Conservation (phyloP, 2,329 filamentous ascomycete species). For the Aspergillus aculeatinus region DNA sequence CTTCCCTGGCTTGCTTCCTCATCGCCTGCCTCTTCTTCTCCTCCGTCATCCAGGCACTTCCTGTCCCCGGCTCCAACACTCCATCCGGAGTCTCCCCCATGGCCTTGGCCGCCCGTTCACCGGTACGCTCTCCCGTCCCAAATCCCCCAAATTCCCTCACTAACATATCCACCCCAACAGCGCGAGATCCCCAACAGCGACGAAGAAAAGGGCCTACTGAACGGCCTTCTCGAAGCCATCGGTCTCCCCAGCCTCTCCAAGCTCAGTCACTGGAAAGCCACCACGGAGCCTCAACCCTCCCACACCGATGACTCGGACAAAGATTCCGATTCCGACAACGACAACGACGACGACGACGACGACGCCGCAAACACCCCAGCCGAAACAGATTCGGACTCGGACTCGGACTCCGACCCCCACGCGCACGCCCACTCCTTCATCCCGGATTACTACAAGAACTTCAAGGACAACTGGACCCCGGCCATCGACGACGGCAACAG, state of each 20-base stretch:
- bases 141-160: background rate
- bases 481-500: conserved; percentile 9
- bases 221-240: conserved; percentile 17
- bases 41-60: conserved; percentile 7
- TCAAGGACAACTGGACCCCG: background rate
- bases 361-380: too few species aligned
- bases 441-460: too few species aligned
- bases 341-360: background rate
- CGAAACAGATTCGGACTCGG: background rate
- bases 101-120: conserved; percentile 2
- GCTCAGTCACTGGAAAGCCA: conserved; percentile 9
- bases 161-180: conserved; percentile 11
- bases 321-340: background rate
- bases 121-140: conserved; percentile 7
- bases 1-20: conserved; percentile 8
- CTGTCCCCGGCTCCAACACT: background rate
- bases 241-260: conserved; percentile 15
- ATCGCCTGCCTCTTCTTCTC: conserved; percentile 8
- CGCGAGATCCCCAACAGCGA: conserved; percentile 24
- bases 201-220: conserved; percentile 13
- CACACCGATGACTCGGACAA: too few species aligned
- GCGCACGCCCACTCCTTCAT: too few species aligned
- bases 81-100: background rate
- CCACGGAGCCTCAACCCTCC: background rate
- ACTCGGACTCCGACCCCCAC: background rate